phyloP scores from a whole-genome alignment of 371 early-diverging fungal species.

The Syncephalastrum sp. region DNA sequence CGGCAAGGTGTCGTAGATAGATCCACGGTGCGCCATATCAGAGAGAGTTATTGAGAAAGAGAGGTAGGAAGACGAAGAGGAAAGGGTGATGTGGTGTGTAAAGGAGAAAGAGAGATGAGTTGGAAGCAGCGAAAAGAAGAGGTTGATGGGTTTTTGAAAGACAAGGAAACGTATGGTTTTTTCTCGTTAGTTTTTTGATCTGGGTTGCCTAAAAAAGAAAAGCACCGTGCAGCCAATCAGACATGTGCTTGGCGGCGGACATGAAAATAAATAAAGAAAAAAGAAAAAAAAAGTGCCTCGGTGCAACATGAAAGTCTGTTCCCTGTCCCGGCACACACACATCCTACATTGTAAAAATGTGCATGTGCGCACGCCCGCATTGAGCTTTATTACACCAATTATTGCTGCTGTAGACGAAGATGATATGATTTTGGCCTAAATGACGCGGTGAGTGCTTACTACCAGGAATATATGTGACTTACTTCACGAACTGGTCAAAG shows the following conservation, averaged over 20 bases:
- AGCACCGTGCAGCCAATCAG: too few relatives aligned
- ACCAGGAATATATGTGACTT: slow-evolving; percentile 4
- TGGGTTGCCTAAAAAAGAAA: too few relatives aligned
- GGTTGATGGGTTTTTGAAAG: too few relatives aligned
- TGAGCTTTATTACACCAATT: slow-evolving; percentile 13
- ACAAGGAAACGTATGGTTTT: too few relatives aligned
- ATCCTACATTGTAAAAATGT: not conserved
- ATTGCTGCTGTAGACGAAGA: slow-evolving; percentile 39
- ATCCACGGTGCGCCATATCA: slow-evolving; percentile 9
- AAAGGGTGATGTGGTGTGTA: not conserved
- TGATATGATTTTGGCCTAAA: slow-evolving; percentile 53
- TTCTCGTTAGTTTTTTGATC: too few relatives aligned
- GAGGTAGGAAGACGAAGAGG: slow-evolving; percentile 8
- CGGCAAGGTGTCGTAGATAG: slow-evolving; percentile 34
- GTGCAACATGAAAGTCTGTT: too few relatives aligned
- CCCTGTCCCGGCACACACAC: not conserved
- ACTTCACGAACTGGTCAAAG: slow-evolving; percentile 67
- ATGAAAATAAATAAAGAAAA: too few relatives aligned
- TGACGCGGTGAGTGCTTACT: not conserved
- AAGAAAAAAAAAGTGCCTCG: too few relatives aligned
- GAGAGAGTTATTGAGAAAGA: slow-evolving; percentile 1
- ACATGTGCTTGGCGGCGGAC: too few relatives aligned
- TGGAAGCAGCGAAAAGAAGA: too few relatives aligned
- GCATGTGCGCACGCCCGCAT: not conserved
- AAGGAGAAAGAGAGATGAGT: too few relatives aligned